Base-by-base conservation (phyloP, 176 grass and related monocot species). In the Rhynchospora pubera region DNA sequence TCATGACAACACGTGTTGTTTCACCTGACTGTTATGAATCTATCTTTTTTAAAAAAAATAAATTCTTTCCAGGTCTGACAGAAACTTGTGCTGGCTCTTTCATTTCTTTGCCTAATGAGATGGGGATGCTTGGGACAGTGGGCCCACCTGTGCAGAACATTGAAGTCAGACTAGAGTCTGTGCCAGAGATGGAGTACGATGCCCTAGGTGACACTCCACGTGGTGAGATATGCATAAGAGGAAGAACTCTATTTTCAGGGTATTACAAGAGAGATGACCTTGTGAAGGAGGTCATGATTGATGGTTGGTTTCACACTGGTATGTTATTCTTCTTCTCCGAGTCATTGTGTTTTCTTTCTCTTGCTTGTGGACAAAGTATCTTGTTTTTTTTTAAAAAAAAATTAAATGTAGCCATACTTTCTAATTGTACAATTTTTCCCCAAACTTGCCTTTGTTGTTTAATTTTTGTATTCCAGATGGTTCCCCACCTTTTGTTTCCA, bases 251-350 rank as follows among this genome's bases (percentile, higher is more conserved):
- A 52, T 94, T 98, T 85, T 89, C 92, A 15, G 95, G 95, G 55
- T 97, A 97, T 86, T 89, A 94, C 81, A 97, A 91, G 86, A 91
- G 95, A 74, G 92, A 94, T 47, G 92, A 94, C 50, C 88, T 97
- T 67, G 55, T 77, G 21, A 71, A 86, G 21, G 95, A 97, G 83
- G 95, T 94, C 63, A 89, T 94, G 87, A 62, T 91, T 68, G 95
- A 97, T 79, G 95, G 95, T 62, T 97, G 95, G 95, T 97, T 97
- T 85, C 95, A 97, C 78, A 94, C 95, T 90, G 95, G 95, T 97
- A 90, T 83, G 70, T 59, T 72, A 57, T 87, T 83, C 84, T 13
- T 2, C 10, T 78, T 56, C 45, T 19, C 5, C 13, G 50, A 51
- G 14, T 73, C 45, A 73, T 51, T 73, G 4, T 46, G 9, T 51